Percentiles rank a stretch among this genome's conserved stretches.
These are phyloP conservation scores for Aspergillus pseudoglaucus DNA, from an alignment of 2,329 filamentous ascomycete species.

Conservation along the genomic window DNA sequence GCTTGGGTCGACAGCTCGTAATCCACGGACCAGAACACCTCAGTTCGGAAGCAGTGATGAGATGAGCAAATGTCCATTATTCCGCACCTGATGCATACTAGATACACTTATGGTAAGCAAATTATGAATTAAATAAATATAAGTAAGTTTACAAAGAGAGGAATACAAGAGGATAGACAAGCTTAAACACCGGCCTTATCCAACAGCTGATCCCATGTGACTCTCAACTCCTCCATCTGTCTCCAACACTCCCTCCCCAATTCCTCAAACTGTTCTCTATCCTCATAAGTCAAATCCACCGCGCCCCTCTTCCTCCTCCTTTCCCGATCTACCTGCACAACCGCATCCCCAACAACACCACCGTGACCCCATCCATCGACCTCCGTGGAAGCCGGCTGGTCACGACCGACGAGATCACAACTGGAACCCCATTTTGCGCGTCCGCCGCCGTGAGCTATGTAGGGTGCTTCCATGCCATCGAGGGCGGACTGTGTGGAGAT, in stretches of 20 bases:
- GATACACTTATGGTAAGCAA: too few relatives aligned
- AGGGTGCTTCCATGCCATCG: constrained; percentile 33
- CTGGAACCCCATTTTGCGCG: constrained; percentile 79
- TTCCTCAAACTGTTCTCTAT: constrained; percentile 33
- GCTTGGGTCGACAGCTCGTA: too few relatives aligned
- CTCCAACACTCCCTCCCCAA: constrained; percentile 36
- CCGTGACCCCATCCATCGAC: constrained; percentile 76
- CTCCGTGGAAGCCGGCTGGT: constrained; percentile 67
- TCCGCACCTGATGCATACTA: too few relatives aligned
- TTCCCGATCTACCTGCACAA: constrained; percentile 45
- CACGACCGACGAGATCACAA: constrained; percentile 52
- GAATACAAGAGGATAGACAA: neutral
- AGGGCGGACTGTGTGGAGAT: constrained; percentile 53
- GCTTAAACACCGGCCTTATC: constrained; percentile 24
- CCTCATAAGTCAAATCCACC: constrained; percentile 48
- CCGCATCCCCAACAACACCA: constrained; percentile 48
- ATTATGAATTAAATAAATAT: too few relatives aligned
- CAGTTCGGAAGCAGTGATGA: too few relatives aligned
- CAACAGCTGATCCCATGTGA: constrained; percentile 34
- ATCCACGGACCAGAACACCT: too few relatives aligned
- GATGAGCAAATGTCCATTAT: too few relatives aligned
- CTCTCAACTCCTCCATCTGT: constrained; percentile 38
- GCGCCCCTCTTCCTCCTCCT: constrained; percentile 54
- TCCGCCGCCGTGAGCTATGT: constrained; percentile 53
- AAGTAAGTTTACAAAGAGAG: too few relatives aligned